phyloP scores from a whole-genome alignment of 106 monocot genomes.

The Apostasia shenzhenica region DNA sequence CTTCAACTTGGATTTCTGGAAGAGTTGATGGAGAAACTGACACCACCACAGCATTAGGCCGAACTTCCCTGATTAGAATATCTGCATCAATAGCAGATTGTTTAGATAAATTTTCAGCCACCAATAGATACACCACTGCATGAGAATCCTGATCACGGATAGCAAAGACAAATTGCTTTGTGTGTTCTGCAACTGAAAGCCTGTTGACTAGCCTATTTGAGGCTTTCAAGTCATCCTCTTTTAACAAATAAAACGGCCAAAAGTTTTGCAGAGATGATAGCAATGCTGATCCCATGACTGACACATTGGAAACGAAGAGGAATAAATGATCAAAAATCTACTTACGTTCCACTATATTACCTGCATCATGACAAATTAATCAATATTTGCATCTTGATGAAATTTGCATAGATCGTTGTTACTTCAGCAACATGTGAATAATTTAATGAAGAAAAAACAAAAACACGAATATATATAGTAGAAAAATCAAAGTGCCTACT shows the following conservation, averaged over 20 bases:
- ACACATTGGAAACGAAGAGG: background rate
- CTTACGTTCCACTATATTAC: too few relatives aligned
- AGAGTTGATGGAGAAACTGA: slow-evolving; percentile 51
- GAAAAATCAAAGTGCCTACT: too few relatives aligned
- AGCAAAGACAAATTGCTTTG: slow-evolving; percentile 76
- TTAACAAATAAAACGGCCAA: slow-evolving; percentile 70
- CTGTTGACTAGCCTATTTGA: slow-evolving; percentile 39
- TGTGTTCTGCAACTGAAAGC: slow-evolving; percentile 63
- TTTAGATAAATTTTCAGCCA: slow-evolving; percentile 62
- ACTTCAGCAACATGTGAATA: too few relatives aligned
- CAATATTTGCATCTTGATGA: too few relatives aligned
- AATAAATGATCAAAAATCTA: too few relatives aligned
- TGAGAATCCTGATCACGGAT: slow-evolving; percentile 34
- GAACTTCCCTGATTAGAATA: slow-evolving; percentile 54
- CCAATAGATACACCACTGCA: slow-evolving; percentile 51
- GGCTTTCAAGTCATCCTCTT: slow-evolving; percentile 59
- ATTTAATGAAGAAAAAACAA: too few relatives aligned
- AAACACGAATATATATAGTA: too few relatives aligned
- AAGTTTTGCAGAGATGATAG: slow-evolving; percentile 21
- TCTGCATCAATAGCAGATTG: slow-evolving; percentile 62
- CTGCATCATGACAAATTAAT: too few relatives aligned
- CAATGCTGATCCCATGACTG: slow-evolving; percentile 32
- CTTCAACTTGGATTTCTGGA: slow-evolving; percentile 56
- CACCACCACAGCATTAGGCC: slow-evolving; percentile 62
- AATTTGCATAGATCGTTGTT: too few relatives aligned